These are phyloP conservation scores for Candida golubevii DNA, from an alignment of 805 yeast genomes.

Conservation along the genomic window DNA sequence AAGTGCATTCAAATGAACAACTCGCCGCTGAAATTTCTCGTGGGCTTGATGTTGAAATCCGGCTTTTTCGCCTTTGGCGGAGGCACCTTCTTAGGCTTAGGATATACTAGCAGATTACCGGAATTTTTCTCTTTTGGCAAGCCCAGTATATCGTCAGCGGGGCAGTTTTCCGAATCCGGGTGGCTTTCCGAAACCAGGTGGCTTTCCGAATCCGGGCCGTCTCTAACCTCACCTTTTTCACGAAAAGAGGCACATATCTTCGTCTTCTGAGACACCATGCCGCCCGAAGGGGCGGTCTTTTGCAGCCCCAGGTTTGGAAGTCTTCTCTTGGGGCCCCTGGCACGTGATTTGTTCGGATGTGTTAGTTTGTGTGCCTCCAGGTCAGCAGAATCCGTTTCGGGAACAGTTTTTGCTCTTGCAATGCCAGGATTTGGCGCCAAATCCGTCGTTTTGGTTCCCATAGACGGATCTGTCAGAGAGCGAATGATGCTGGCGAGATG, in stretches of 20 bases:
- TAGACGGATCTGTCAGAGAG: constrained; percentile 26
- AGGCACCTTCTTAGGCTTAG: constrained; percentile 19
- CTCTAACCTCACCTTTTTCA: too few relatives aligned
- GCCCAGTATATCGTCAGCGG: too few relatives aligned
- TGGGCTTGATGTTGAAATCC: constrained; percentile 5
- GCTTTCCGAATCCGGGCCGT: too few relatives aligned
- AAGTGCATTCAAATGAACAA: constrained; percentile 18
- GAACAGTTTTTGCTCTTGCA: constrained; percentile 7
- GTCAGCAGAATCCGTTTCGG: constrained; percentile 1
- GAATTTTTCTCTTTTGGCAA: background rate
- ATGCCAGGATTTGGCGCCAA: background rate
- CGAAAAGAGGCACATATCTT: too few relatives aligned
- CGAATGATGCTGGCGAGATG: constrained; percentile 25
- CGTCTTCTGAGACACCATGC: too few relatives aligned
- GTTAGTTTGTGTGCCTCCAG: constrained; percentile 24
- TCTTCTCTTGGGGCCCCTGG: constrained; percentile 51
- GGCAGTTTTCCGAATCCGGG: too few relatives aligned
- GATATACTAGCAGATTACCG: constrained; percentile 12
- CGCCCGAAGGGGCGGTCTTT: too few relatives aligned
- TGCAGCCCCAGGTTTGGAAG: constrained; percentile 30
- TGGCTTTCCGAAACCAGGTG: too few relatives aligned
- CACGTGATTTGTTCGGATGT: constrained; percentile 44
- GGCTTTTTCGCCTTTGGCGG: constrained; percentile 17
- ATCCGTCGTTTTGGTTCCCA: background rate
- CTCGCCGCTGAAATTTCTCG: constrained; percentile 29